Evolutionary conservation across 495 filamentous ascomycete genomes (phyloP), one percentile per base, ranked within the genome.

Genomic region (Podospora pseudoanserina): DNA sequence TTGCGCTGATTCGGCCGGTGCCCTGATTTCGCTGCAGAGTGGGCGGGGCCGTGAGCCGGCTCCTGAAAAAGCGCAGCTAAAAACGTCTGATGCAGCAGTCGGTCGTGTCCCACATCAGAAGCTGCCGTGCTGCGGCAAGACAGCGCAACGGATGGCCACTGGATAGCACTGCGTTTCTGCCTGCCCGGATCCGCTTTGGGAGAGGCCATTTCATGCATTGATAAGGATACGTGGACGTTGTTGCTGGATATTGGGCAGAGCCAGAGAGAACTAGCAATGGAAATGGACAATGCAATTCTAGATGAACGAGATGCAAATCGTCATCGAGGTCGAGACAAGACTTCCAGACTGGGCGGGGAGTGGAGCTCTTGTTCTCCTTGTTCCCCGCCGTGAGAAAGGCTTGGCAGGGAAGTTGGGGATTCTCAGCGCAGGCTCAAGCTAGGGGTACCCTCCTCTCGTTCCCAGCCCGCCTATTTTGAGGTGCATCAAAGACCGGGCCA

Each of bases 391-490:
- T 58, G 18, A 3, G 55, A 58, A 58, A 58, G n/a, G 23, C 55
- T 58, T 58, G 55, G 55, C 55, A 58, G 23, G n/a, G n/a, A 49
- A 49, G 39, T 49, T 49, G 18, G 39, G 5, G 39, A 39, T 39
- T 23, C 1, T 23, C 23, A 23, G 23, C 23, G 23, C 23, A 0
- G 23, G 23, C 34, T 39, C 18, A n/a, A 58, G 11, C 23, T 20
- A 58, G 23, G 20, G 32, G 23, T 28, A 30, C 65, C 26, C 9
- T 49, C 15, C 44, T 60, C 56, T 44, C 34, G 23, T 64, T 58
- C 65, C 65, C 68, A 70, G 68, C 68, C 68, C 26, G 68, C 68
- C 64, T 19, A 67, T 66, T 70, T 63, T 67, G 44, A 27, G 34
- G 59, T 65, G 68, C 60, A 49, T 63, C 30, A 60, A 20, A 20